These are phyloP conservation scores for Magnusiomyces magnusii DNA, from an alignment of 1,139 yeast species.

Conservation along the genomic window DNA sequence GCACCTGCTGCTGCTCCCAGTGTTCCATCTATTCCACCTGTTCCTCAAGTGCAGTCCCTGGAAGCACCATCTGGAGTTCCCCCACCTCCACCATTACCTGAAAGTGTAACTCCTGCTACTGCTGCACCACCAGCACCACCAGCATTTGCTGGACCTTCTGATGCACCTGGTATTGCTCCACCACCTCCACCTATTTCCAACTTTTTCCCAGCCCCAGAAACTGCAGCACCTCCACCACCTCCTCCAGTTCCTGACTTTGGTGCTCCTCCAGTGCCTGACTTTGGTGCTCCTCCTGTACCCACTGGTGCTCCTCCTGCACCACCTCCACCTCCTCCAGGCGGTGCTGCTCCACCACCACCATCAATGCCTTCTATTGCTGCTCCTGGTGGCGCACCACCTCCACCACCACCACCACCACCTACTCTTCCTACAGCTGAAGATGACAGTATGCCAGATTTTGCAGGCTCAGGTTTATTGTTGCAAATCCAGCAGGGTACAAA, in stretches of 20 bases:
- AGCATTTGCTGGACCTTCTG: slow-evolving; percentile 20
- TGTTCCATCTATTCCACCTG: slow-evolving; percentile 6
- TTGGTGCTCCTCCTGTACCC: slow-evolving; percentile 23
- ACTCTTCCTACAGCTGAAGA: slow-evolving; percentile 23
- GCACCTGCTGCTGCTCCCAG: slow-evolving; percentile 10
- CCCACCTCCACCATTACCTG: slow-evolving; percentile 15
- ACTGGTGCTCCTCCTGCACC: slow-evolving; percentile 10
- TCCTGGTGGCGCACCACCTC: slow-evolving; percentile 17
- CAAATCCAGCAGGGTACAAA: neutral
- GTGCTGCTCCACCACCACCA: slow-evolving; percentile 6
- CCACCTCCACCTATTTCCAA: slow-evolving; percentile 15
- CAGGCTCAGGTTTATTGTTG: neutral
- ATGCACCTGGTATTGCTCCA: slow-evolving; percentile 16
- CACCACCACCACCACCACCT: slow-evolving; percentile 20
- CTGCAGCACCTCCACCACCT: slow-evolving; percentile 14
- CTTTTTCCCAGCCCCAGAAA: slow-evolving; percentile 8
- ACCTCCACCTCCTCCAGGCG: slow-evolving; percentile 14
- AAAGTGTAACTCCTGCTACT: slow-evolving; percentile 10
- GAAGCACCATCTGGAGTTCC: slow-evolving; percentile 18
- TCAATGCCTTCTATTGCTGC: slow-evolving; percentile 13
- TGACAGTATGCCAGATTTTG: neutral
- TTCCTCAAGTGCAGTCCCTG: slow-evolving; percentile 9
- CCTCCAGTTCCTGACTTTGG: slow-evolving; percentile 15
- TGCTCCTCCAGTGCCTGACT: slow-evolving; percentile 17
- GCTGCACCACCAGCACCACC: slow-evolving; percentile 18